These are phyloP conservation scores for Mrakia gelida DNA, from an alignment of 768 basidiomycete genomes.

Conservation along the genomic window DNA sequence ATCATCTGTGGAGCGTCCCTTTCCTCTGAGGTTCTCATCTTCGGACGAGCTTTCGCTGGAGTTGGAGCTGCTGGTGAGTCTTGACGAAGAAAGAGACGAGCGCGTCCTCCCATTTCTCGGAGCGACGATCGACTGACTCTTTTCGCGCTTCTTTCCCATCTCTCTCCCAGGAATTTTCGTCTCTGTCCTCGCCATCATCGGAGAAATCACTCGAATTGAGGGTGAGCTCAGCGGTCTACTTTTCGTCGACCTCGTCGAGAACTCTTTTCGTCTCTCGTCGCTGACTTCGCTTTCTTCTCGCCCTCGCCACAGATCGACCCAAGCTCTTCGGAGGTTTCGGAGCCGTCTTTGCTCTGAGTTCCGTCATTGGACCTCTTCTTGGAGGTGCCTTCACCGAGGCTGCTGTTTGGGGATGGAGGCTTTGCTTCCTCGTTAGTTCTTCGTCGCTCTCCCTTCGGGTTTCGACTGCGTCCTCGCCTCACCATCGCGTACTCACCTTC, in stretches of 20 bases:
- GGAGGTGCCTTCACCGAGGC: slow-evolving; percentile 36
- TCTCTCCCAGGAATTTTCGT: slow-evolving; percentile 36
- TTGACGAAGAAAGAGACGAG: not conserved
- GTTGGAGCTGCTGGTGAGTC: slow-evolving; percentile 47
- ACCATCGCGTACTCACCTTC: not conserved
- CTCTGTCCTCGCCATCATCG: slow-evolving; percentile 37
- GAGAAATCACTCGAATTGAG: slow-evolving; percentile 37
- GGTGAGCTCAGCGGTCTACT: not conserved
- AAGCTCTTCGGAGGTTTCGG: slow-evolving; percentile 29
- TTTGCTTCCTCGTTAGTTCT: slow-evolving; percentile 22
- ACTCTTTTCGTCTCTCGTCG: no score
- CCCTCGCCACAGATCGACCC: slow-evolving; percentile 31
- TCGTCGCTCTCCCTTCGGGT: not conserved
- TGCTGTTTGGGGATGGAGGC: slow-evolving; percentile 43
- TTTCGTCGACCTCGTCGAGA: not conserved
- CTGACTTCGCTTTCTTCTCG: not conserved
- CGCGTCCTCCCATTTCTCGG: no score
- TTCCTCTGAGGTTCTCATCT: slow-evolving; percentile 3
- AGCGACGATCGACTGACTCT: not conserved
- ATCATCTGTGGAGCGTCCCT: slow-evolving; percentile 49
- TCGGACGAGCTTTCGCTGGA: slow-evolving; percentile 49
- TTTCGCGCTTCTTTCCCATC: slow-evolving; percentile 8
- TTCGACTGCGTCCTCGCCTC: not conserved
- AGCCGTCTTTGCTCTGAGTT: slow-evolving; percentile 39
- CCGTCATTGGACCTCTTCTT: slow-evolving; percentile 44